phyloP scores from a whole-genome alignment of 345 rosid genomes.

The Boechera divaricarpa region DNA sequence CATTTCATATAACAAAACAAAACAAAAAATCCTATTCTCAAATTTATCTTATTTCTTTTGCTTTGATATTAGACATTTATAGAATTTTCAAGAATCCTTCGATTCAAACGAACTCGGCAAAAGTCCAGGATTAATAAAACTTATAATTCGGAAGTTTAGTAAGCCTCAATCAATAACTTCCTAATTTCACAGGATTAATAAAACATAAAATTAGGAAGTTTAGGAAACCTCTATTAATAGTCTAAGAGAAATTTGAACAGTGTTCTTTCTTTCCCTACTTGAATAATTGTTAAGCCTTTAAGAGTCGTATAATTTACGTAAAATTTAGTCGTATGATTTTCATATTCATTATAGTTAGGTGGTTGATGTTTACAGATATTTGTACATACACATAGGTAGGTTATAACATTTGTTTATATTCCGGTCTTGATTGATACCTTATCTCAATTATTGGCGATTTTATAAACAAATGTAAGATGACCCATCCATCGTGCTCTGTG shows the following conservation, averaged over 20 bases:
- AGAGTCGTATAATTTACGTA: not conserved
- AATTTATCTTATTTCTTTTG: not conserved
- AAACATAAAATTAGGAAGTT: not conserved
- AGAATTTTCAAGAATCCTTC: not conserved
- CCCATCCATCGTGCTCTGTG: not conserved
- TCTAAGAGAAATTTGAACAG: not conserved
- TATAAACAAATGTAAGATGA: constrained; percentile 2
- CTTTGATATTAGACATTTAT: not conserved
- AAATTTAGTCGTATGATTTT: not conserved
- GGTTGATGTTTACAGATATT: not conserved
- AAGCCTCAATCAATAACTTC: too few relatives aligned
- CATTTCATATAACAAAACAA: not conserved
- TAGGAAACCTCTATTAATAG: not conserved
- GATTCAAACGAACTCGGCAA: not conserved
- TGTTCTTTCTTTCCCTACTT: not conserved
- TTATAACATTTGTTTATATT: not conserved
- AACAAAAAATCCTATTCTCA: not conserved
- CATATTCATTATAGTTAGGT: constrained; percentile 32
- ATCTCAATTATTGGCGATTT: constrained; percentile 36
- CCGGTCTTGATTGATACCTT: constrained; percentile 11
- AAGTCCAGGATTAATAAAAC: not conserved
- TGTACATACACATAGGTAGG: not conserved
- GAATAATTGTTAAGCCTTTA: not conserved
- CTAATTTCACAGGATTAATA: not conserved
- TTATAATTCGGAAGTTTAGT: not conserved